Base-by-base conservation (phyloP, 1,139 yeast species). In the Lodderomyces elongisporus region DNA sequence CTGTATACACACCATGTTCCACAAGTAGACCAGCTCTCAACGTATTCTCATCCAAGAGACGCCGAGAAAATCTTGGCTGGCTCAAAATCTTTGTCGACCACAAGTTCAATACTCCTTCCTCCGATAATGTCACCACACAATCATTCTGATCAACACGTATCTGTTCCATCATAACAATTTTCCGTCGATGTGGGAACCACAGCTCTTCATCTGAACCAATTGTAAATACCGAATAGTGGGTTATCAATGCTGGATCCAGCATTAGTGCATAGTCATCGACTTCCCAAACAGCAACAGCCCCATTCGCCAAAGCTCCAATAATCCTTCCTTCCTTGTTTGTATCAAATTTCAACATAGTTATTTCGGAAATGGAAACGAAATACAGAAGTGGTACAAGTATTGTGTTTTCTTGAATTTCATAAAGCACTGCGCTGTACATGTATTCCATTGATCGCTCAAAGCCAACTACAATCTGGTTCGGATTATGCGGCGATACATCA, bases 271-370 rank as follows among this genome's bases (percentile, higher is more conserved):
- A 25, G 4, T 28, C 17, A 5, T 25, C 21, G 17, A 65, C 42
- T 35, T 66, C 69, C 73, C 73, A 68, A 18, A 66, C 53, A 13
- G 58, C 67, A 1, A 68, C 38, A 18, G 52, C 55, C 0, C 73
- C 74, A 38, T 60, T 60, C 2, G 42, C 38, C 14, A 62, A 45
- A 1, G 73, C 72, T 3, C 65, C 74, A 18, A 66, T 52, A 1
- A 67, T 42, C 31, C 58, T 54, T 17, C 46, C 40, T 3, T 53
- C 46, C 22, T 51, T 56, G 10, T 69, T 35, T 12, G 39, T 41
- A 35, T 63, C 74, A 33, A 66, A 62, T 28, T 46, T 47, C n/a
- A 78, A 56, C 23, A 60, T 60, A 5, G 76, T 62, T 8, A 74
- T 68, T 1, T 77, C 58, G 2, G 68, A 48, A 4, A 59, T 39